Conservation (phyloP, 805 yeast species). For the Yamadazyma ubonensis region DNA sequence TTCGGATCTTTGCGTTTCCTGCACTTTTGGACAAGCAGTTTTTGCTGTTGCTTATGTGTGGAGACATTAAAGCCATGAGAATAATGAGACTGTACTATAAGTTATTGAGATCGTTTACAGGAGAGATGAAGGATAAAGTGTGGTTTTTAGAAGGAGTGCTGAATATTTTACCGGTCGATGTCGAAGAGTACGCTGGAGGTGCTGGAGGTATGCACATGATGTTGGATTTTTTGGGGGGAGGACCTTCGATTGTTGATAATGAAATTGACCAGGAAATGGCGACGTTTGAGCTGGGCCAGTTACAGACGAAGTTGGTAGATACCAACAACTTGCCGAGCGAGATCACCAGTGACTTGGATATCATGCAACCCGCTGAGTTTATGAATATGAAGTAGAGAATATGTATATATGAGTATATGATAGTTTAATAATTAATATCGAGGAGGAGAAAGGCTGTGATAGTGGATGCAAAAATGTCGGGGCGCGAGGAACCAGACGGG, state of each 20-base stretch:
- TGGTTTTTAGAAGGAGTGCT: conserved; percentile 95
- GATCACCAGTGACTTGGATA: conserved; percentile 48
- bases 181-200: conserved; percentile 86
- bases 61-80: conserved; percentile 85
- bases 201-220: conserved; percentile 89
- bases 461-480: not conserved
- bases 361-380: conserved; percentile 48
- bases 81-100: conserved; percentile 88
- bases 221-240: conserved; percentile 82
- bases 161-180: conserved; percentile 85
- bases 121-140: conserved; percentile 83
- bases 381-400: conserved; percentile 30
- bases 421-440: not conserved
- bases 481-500: too few species aligned
- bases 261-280: conserved; percentile 41
- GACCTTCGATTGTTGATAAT: conserved; percentile 40
- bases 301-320: conserved; percentile 49
- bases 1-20: conserved; percentile 89
- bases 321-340: conserved; percentile 59
- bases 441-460: not conserved
- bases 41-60: conserved; percentile 72
- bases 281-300: conserved; percentile 44
- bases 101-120: conserved; percentile 73
- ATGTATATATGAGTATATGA: not conserved
- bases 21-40: conserved; percentile 84